Base-by-base conservation (phyloP, 805 yeast genomes). In the Pichia deserticola region DNA sequence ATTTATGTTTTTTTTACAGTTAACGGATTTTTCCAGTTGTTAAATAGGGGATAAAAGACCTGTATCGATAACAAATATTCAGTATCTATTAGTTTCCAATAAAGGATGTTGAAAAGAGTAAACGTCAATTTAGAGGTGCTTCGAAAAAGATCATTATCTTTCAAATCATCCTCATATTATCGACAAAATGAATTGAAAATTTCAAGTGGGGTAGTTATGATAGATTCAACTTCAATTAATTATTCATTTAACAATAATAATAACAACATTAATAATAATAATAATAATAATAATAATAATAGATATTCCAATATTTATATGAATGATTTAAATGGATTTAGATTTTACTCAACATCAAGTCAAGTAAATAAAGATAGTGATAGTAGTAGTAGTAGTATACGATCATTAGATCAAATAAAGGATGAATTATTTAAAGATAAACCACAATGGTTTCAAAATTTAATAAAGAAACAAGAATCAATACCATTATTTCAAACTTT, bases 371-470 rank as follows among this genome's bases (percentile, higher is more conserved):
- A 44, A 30, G 41, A 20, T 20, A 20, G 20, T 20, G 20, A 20
- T 20, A 20, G 20, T 20, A 20, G 20, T 20, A 20, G 3, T 20
- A 20, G 20, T 20, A 20, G 20, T 20, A 20, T 38, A 29, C 47
- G 47, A 44, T 43, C 45, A 39, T 39, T 45, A 7, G 39, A 45
- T 38, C 35, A 39, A 29, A 15, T 45, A 13, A 40, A 7, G 12
- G 13, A 45, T 12, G 33, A 39, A 13, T n/a, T 45, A n/a, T 30
- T 27, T 32, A n/a, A 27, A 7, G 35, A 37, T 7, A 33, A 41
- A 12, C 48, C 49, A 9, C 13, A 15, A 7, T 54, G 57, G 57
- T 45, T 51, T 25, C n/a, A 13, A 3, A 42, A 50, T 5, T 40
- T 54, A 11, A 29, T 34, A 7, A 15, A 36, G 12, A 54, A 54